Percentiles rank a stretch among this genome's conserved stretches.
Evolutionary conservation across 345 rosid species (phyloP).

Genomic region (Linum tenue): DNA sequence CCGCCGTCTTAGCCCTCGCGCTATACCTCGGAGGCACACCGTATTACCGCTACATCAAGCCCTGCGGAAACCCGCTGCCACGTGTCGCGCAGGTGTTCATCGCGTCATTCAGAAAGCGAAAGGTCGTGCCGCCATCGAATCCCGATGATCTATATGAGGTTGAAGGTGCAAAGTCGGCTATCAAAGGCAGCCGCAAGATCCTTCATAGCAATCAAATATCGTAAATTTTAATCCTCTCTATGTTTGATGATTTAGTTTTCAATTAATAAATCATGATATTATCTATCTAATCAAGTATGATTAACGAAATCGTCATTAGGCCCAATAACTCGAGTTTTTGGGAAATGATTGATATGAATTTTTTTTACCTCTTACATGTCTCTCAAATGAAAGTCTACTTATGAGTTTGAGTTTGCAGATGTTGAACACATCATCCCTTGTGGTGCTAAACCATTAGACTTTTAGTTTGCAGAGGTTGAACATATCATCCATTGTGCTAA

Average conservation of each 20-base stretch:
- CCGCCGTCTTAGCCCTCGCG: conserved; percentile 40
- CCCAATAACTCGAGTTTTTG: too few relatives aligned
- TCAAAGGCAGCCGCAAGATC: conserved; percentile 79
- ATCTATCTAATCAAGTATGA: too few relatives aligned
- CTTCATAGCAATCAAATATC: conserved; percentile 44
- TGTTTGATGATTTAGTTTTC: background rate
- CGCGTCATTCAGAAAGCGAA: conserved; percentile 42
- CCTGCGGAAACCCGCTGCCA: conserved; percentile 66
- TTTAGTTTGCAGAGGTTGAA: too few relatives aligned
- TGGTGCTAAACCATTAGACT: too few relatives aligned
- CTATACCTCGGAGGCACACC: conserved; percentile 33
- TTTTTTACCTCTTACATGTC: too few relatives aligned
- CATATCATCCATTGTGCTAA: too few relatives aligned
- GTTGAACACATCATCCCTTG: too few relatives aligned
- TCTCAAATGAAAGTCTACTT: too few relatives aligned
- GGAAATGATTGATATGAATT: too few relatives aligned
- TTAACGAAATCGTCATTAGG: too few relatives aligned
- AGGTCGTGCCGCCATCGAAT: conserved; percentile 22
- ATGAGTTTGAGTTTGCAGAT: too few relatives aligned
- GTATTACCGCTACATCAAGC: conserved; percentile 39
- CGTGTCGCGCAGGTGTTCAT: conserved; percentile 67
- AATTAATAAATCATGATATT: too few relatives aligned
- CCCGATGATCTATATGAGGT: conserved; percentile 44
- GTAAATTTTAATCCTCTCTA: conserved; percentile 15
- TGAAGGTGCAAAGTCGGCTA: conserved; percentile 56